Percentiles rank a stretch among this genome's conserved stretches.
Evolutionary conservation across 2,329 filamentous ascomycete species (phyloP).

Genomic region (Chaetomium sp.): DNA sequence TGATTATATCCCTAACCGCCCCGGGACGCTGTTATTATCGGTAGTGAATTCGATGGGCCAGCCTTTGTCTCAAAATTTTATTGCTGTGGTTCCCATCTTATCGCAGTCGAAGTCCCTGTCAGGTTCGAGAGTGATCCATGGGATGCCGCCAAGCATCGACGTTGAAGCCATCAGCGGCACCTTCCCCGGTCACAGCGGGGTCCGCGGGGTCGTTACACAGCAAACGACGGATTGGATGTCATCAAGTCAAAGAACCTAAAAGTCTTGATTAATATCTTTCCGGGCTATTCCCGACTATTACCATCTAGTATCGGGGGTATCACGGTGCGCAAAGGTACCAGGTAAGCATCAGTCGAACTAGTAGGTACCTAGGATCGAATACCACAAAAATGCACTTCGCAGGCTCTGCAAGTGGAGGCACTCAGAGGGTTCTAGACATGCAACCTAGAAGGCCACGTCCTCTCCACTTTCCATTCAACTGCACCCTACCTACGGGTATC

Average conservation of each 20-base stretch:
- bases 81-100: not conserved
- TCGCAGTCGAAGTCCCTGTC: slow-evolving; percentile 14
- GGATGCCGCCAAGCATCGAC: slow-evolving; percentile 1
- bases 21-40: not conserved
- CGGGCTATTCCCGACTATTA: not conserved
- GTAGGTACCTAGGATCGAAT: not conserved
- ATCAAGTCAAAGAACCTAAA: not conserved
- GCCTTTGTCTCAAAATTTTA: not conserved
- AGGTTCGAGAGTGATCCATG: slow-evolving; percentile 24
- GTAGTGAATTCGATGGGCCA: not conserved
- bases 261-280: not conserved
- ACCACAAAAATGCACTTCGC: not conserved
- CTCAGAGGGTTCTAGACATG: not conserved
- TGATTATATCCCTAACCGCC: not conserved
- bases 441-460: not conserved
- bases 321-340: not conserved
- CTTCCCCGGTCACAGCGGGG: not conserved
- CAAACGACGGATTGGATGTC: not conserved
- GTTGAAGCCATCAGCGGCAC: not conserved
- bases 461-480: too few species aligned
- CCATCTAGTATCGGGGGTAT: not conserved
- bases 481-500: too few species aligned
- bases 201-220: not conserved
- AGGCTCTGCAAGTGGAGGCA: not conserved
- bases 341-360: not conserved